Base-by-base conservation (phyloP, 331 rosid species). In the Malus hybrid region DNA sequence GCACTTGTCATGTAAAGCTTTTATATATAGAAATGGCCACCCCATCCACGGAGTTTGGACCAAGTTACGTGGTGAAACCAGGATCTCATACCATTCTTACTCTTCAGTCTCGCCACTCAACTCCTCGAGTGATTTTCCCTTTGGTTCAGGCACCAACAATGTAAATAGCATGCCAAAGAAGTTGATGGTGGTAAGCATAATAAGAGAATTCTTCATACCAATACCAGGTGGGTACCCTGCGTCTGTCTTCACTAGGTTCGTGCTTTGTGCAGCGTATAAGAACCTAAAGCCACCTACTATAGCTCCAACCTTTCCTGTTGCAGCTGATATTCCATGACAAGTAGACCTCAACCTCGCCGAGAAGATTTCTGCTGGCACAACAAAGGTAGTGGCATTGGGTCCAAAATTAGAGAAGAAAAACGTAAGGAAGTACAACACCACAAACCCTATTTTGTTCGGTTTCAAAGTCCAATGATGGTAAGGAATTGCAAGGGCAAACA, bases 361-460 rank as follows among this genome's bases (percentile, higher is more conserved):
- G 57, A 52, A 52, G 20, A 52, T 52, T 52, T 62, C n/a, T 3
- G 66, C 85, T 0, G 86, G 85, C 36, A 87, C 78, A 6, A 82
- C 81, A 39, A 81, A 84, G 28, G 88, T 84, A 2, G 83, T 79
- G 5, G 91, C 50, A 16, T 84, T 84, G 6, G 91, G 91, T 7
- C 90, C 88, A 3, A 87, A 87, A 48, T 84, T 84, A 0, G 88
- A 81, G 15, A 87, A 87, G 87, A 84, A 87, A 33, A 87, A 87
- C 0, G 87, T 84, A 7, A 84, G 3, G 0, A 83, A 74, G 66
- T 87, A 84, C 86, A 87, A 74, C 3, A 75, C 73, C 1, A 84
- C 42, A 8, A 87, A 84, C 62, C 90, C 90, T 1, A 70, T 60
- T 29, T 84, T 36, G 44, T 87, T n/a, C 0, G 77, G 77, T 32